Evolutionary conservation across 495 filamentous ascomycete species (phyloP), one percentile per base, ranked within the genome.

Genomic region (Trichoderma gamsii): DNA sequence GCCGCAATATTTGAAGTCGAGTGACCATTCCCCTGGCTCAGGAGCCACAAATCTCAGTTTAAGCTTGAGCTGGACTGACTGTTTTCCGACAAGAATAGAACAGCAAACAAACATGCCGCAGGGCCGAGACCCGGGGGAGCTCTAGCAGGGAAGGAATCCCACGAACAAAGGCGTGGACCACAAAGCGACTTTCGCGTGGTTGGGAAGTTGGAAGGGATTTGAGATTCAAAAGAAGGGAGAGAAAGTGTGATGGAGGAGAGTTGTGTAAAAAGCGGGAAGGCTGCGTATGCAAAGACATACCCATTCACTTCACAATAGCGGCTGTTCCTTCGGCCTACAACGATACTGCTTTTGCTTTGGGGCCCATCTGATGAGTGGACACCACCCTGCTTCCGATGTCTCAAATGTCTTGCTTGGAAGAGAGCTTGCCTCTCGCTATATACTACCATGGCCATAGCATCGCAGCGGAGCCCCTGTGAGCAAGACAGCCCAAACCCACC

Each of bases 11-110:
- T 21, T n/a, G 5, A 61, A 32, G 23, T 29, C 25, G 56, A 21
- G 44, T 16, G 13, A 49, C n/a, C 44, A 59, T 27, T 21, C 44
- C 51, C 51, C 21, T 59, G 21, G 56, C 29, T 59, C 76, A 46
- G 9, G n/a, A 49, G n/a, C 44, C 41, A 46, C 8, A 38, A 21
- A 41, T 63, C 63, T 13, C 29, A 46, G n/a, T 46, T 8, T 64
- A 69, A 25, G 59, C 41, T 27, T 27, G n/a, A 32, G 9, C 25
- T 61, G 56, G 29, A 23, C 29, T 61, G 11, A 29, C 27, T 61
- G 49, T 41, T 67, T 32, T 15, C 41, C 23, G 25, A 32, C 56
- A 61, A 61, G 16, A 61, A 61, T 61, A 18, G 25, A 13, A 61
- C 56, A 61, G 29, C 56, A 61, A 61, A 25, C 8, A 12, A 61